Evolutionary conservation across 2,329 filamentous ascomycete species (phyloP).

Genomic region (Aspergillus sp.): DNA sequence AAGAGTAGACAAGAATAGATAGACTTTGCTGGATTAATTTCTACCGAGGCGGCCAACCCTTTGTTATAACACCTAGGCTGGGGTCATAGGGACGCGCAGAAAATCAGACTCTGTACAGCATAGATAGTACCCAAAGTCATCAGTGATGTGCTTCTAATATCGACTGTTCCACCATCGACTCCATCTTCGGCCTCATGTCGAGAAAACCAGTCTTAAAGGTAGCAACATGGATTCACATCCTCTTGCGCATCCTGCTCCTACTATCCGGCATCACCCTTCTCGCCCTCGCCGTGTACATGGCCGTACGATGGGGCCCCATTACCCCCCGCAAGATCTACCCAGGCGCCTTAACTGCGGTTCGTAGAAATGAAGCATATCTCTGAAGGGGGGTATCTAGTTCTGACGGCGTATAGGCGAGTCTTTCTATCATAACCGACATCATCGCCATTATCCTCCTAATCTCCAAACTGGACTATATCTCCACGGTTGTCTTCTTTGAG

Average conservation of each 20-base stretch:
- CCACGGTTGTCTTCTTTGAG: background rate
- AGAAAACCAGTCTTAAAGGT: background rate
- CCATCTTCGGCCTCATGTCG: background rate
- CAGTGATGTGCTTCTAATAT: background rate
- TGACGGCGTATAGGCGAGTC: background rate
- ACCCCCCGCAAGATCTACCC: background rate
- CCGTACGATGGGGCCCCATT: background rate
- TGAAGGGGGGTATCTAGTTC: no score
- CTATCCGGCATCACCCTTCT: background rate
- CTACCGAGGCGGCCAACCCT: no score
- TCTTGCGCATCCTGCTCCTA: background rate
- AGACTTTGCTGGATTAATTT: background rate
- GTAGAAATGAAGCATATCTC: background rate
- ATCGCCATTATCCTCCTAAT: background rate
- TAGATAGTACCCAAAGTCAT: background rate
- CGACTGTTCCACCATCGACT: background rate
- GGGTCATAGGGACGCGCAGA: no score
- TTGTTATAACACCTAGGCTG: background rate
- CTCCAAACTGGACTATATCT: background rate
- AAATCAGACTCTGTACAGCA: no score
- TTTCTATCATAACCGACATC: background rate
- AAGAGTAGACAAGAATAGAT: no score
- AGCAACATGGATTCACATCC: background rate
- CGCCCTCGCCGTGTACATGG: background rate
- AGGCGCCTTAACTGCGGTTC: background rate